These are phyloP conservation scores for Epichloe sp. DNA, from an alignment of 2,329 filamentous ascomycete species.

Conservation along the genomic window DNA sequence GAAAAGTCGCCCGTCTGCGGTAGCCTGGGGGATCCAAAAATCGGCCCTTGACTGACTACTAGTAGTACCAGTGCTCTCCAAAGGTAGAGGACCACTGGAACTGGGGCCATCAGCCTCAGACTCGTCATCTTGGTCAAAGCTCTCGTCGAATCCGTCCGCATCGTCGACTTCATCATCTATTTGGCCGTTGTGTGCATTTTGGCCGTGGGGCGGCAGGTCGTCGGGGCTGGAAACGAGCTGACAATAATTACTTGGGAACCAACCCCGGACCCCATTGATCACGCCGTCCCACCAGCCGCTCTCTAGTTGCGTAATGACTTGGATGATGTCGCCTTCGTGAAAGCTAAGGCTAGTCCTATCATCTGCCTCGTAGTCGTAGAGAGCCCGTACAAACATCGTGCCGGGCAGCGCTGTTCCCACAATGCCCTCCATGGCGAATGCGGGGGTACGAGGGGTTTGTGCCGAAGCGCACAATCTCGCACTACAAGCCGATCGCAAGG, in stretches of 20 bases:
- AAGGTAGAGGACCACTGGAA: slow-evolving; percentile 46
- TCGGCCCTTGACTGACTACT: slow-evolving; percentile 71
- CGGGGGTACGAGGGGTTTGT: slow-evolving; percentile 1
- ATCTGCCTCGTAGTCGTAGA: slow-evolving; percentile 97
- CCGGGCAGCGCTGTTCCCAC: slow-evolving; percentile 46
- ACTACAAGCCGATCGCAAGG: neutral
- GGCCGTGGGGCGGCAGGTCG: slow-evolving; percentile 51
- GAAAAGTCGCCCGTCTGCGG: slow-evolving; percentile 80
- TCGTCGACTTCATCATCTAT: slow-evolving; percentile 51
- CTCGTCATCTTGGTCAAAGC: slow-evolving; percentile 53
- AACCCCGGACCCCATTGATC: slow-evolving; percentile 90
- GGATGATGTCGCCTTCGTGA: slow-evolving; percentile 91
- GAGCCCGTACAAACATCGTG: slow-evolving; percentile 81
- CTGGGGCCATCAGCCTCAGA: slow-evolving; percentile 46
- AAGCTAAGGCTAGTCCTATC: slow-evolving; percentile 95
- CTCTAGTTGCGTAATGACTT: slow-evolving; percentile 95
- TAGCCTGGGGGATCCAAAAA: slow-evolving; percentile 91
- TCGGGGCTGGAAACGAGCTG: slow-evolving; percentile 67
- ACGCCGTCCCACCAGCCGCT: slow-evolving; percentile 99
- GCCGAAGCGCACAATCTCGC: slow-evolving; percentile 1
- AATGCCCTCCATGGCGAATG: slow-evolving; percentile 43
- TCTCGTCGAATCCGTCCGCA: slow-evolving; percentile 53
- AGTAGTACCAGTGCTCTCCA: slow-evolving; percentile 49
- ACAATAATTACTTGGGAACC: slow-evolving; percentile 99
- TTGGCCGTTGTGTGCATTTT: slow-evolving; percentile 40